Base-by-base conservation (phyloP, 306 rosid species). In the Gleditsia sinensis region DNA sequence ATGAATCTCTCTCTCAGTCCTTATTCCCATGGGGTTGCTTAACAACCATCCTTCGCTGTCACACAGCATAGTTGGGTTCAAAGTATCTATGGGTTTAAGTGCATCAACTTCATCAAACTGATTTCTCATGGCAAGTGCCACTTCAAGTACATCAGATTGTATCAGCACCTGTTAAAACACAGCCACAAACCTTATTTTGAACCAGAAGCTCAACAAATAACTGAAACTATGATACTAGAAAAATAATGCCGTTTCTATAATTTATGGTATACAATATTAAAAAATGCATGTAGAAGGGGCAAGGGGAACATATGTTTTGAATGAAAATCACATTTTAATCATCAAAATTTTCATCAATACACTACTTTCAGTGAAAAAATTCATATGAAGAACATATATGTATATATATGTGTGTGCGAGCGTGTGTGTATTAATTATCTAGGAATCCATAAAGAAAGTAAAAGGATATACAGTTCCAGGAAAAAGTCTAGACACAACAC, bases 1-100 rank as follows among this genome's bases (percentile, higher is more conserved):
- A 77, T 91, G 98, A 59, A 94, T 75, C 86, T 94, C 98, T 88
- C 98, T 88, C 74, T 91, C 97, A 0, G 98, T 89, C 81, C 98
- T 84, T 79, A 81, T 89, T 40, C 90, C 94, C 96, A 89, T 77
- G 39, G 94, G 98, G 71, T 88, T 91, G 64, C 77, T 82, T 84
- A 89, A 75, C 82, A 94, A 56, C 98, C 97, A 94, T 72, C 98
- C 97, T 71, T 94, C 88, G 6, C 53, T 7, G 55, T 88, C 94
- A 42, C 96, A 89, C 75, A 48, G 32, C 65, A 74, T 24, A 50
- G 76, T 79, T 30, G 72, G 34, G 80, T 86, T 86, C 25, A 77
- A 51, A 39, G 21, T 50, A 71, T 85, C 86, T 0, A 82, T 78
- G 80, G 87, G 95, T n/a, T 48, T 50, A 30, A 91, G 81, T 25